phyloP scores from a whole-genome alignment of 495 filamentous ascomycete species.

The Penicillium ucsense region DNA sequence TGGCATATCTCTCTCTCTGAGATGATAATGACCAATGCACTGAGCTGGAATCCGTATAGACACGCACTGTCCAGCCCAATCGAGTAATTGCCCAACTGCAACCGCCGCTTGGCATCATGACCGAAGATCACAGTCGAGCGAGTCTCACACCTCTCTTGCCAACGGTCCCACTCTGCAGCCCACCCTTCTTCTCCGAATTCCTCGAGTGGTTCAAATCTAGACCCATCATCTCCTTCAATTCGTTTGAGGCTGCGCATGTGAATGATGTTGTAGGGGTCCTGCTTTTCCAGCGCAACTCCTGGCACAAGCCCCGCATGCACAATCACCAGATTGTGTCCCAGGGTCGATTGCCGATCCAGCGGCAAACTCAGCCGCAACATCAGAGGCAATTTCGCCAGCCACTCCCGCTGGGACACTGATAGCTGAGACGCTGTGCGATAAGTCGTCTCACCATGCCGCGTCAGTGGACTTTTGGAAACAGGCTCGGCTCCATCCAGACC shows the following conservation, averaged over 20 bases:
- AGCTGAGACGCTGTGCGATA: slow-evolving; percentile 18
- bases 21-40: slow-evolving; percentile 12
- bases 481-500: neutral
- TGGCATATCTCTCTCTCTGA: slow-evolving; percentile 3
- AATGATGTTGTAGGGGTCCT: slow-evolving; percentile 68
- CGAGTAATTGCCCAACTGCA: slow-evolving; percentile 13
- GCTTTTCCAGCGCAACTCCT: slow-evolving; percentile 48
- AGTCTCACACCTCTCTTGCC: slow-evolving; percentile 9
- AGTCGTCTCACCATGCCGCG: slow-evolving; percentile 4
- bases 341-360: slow-evolving; percentile 17
- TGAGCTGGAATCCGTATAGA: slow-evolving; percentile 16
- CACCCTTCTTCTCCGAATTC: slow-evolving; percentile 13
- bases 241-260: slow-evolving; percentile 63
- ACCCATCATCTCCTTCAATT: neutral
- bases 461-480: neutral
- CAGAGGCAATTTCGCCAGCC: slow-evolving; percentile 54
- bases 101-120: slow-evolving; percentile 19
- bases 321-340: slow-evolving; percentile 45
- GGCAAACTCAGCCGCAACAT: slow-evolving; percentile 51
- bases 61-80: slow-evolving; percentile 18
- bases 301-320: slow-evolving; percentile 76
- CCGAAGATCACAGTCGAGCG: slow-evolving; percentile 17
- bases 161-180: slow-evolving; percentile 15
- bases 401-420: slow-evolving; percentile 46
- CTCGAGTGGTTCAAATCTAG: slow-evolving; percentile 3